Base-by-base conservation (phyloP, 805 yeast species). In the Candida nanaspora region DNA sequence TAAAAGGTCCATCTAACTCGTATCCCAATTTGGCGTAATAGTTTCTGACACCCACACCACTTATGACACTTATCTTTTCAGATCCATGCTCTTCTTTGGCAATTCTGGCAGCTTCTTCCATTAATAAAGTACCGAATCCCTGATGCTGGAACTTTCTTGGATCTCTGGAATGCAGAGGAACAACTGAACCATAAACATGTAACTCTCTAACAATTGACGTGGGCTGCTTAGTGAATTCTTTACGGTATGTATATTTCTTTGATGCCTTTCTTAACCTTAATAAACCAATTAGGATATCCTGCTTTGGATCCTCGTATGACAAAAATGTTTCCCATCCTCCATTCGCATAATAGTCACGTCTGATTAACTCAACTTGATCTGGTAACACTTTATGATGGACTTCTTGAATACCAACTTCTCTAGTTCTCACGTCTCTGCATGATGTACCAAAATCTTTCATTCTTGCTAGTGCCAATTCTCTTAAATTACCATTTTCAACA, bases 251-350 rank as follows among this genome's bases (percentile, higher is more conserved):
- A 59, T 87, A 79, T 53, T 85, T 84, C 61, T 87, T 84, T 2
- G 93, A 76, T 25, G 97, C 94, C 59, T 85, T 82, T 53, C 98
- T 75, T 42, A 93, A 72, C 51, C 98, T 74, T 44, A 93, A 68
- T 40, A 93, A 69, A 9, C 98, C 98, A 62, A 93, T 87, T 48
- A 93, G 70, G 45, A 93, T 93, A 62, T 93, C 98, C 63, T 91
- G 88, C 61, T 86, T 85, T 35, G 98, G 98, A 63, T 93, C 98
- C 62, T 93, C 98, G 61, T 93, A 93, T 14, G 94, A 80, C 46
- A 93, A 66, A 61, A 93, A 93, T 0, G 98, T 93, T 66, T 93
- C 98, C 98, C 98, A 93, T 18, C 97, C 97, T 20, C 95, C 98
- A 56, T 93, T 93, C 33, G 98, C 98, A 50, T 84, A 83, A 64